These are phyloP conservation scores for Baudoinia panamericana DNA, from an alignment of 495 filamentous ascomycete genomes.

Conservation along the genomic window DNA sequence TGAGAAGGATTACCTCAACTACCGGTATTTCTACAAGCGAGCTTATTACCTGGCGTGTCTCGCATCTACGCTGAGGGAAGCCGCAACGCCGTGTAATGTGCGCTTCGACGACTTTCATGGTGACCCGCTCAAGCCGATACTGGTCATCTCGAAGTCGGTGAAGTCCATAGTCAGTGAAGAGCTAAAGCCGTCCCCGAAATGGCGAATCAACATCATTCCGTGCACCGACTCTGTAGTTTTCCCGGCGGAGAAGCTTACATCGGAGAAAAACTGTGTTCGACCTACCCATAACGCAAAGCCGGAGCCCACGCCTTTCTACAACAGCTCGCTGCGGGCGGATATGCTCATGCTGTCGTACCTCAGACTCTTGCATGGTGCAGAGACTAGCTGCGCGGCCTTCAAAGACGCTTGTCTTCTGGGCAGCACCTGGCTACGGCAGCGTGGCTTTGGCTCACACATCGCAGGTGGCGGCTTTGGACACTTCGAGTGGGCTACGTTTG, in stretches of 20 bases:
- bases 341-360: conserved; percentile 57
- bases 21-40: conserved; percentile 88
- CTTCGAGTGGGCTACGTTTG: conserved; percentile 73
- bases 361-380: conserved; percentile 51
- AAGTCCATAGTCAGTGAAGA: conserved; percentile 14
- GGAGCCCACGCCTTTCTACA: conserved; percentile 73
- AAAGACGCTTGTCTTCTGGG: conserved; percentile 75
- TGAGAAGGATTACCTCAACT: conserved; percentile 86
- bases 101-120: conserved; percentile 59
- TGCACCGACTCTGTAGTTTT: conserved; percentile 55
- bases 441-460: conserved; percentile 57
- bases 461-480: conserved; percentile 78
- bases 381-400: conserved; percentile 56
- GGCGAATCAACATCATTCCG: conserved; percentile 64
- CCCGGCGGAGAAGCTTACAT: conserved; percentile 49
- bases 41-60: conserved; percentile 82
- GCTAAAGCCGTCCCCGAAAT: conserved; percentile 31
- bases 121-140: conserved; percentile 61
- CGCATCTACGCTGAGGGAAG: conserved; percentile 50
- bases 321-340: conserved; percentile 72
- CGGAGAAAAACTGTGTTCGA: conserved; percentile 59
- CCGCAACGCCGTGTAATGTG: conserved; percentile 36
- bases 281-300: conserved; percentile 22
- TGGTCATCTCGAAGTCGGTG: conserved; percentile 39
- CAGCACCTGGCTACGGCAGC: conserved; percentile 75